Base-by-base conservation (phyloP, 192 early-diverging fungal species). In the Dimargaris xerosporica region DNA sequence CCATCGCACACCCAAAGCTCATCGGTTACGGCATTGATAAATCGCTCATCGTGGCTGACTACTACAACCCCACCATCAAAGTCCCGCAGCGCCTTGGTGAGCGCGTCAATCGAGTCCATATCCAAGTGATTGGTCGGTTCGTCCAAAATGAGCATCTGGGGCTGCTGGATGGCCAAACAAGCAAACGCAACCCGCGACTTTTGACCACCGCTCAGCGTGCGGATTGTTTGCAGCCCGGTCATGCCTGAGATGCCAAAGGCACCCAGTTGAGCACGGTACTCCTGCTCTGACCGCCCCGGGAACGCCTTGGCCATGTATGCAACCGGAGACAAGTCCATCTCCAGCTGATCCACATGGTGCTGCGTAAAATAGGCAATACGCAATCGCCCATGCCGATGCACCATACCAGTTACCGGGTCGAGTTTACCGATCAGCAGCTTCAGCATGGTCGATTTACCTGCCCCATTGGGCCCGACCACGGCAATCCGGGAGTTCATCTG, bases 381-480 rank as follows among this genome's bases (percentile, higher is more conserved):
- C 65, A 99, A 78, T 50, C 94, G 86, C 5, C 91, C 93, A 67
- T 99, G 91, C 31, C 96, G 84, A 61, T 94, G 80, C 12, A 91
- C 85, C 44, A 88, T 73, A 34, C 96, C 96, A 12, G 65, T 63
- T 12, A 73, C 75, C 13, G 96, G 93, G 42, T 87, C 73, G n/a
- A 91, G 75, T 67, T 88, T 80, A 52, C 85, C 89, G 16, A 87
- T 95, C 61, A 97, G 75, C 31, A 99, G 75, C 65, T 95, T 88
- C 44, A 99, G 80, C 80, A 99, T 76, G 11, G 96, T 99, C 0
- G 94, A 90, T 76, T 99, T 99, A 81, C 93, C 94, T 16, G 94
- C 91, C 45, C 96, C 96, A 79, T 99, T 99, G 54, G 96, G 93
- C 60, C 96, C 96, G 25, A 99, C 94, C 61, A 99, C 83, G n/a